phyloP scores from a whole-genome alignment of 2,329 filamentous ascomycete species.

The Didymella lethalis region DNA sequence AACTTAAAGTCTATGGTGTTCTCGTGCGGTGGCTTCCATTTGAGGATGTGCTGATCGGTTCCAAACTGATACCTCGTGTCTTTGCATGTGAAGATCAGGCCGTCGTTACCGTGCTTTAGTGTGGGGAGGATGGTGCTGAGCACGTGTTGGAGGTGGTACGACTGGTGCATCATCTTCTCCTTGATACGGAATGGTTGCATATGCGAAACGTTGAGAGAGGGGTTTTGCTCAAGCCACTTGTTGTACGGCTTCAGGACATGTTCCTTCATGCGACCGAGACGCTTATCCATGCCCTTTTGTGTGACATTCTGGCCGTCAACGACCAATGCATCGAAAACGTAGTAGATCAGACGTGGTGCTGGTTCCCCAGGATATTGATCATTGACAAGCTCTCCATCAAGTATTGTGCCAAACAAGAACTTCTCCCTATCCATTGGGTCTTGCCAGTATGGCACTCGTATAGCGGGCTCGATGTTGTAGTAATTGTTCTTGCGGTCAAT shows the following conservation, averaged over 20 bases:
- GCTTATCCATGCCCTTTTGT: conserved; percentile 83
- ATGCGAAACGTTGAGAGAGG: conserved; percentile 61
- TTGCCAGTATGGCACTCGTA: conserved; percentile 81
- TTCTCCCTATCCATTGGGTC: conserved; percentile 61
- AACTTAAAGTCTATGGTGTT: conserved; percentile 95
- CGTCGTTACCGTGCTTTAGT: conserved; percentile 92
- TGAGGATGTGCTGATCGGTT: conserved; percentile 91
- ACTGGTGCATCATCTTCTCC: conserved; percentile 88
- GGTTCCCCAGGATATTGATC: conserved; percentile 74
- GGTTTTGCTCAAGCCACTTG: conserved; percentile 58
- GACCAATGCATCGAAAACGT: conserved; percentile 92
- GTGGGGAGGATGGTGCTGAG: conserved; percentile 84
- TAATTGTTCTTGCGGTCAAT: conserved; percentile 99
- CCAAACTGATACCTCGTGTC: conserved; percentile 85
- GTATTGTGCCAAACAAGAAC: conserved; percentile 81
- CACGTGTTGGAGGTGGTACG: conserved; percentile 80
- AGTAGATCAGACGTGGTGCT: conserved; percentile 74
- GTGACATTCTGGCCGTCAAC: conserved; percentile 80
- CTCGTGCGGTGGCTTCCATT: conserved; percentile 96
- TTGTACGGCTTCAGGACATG: conserved; percentile 76
- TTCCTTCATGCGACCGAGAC: conserved; percentile 84
- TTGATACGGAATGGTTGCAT: conserved; percentile 78
- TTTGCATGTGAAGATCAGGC: conserved; percentile 96
- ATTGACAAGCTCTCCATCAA: conserved; percentile 93
- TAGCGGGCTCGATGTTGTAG: conserved; percentile 76